A percentile compares a stretch with the other conserved stretches of the same genome.
These are phyloP conservation scores for Yamadazyma laniorum DNA, from an alignment of 805 yeast genomes.

Conservation along the genomic window DNA sequence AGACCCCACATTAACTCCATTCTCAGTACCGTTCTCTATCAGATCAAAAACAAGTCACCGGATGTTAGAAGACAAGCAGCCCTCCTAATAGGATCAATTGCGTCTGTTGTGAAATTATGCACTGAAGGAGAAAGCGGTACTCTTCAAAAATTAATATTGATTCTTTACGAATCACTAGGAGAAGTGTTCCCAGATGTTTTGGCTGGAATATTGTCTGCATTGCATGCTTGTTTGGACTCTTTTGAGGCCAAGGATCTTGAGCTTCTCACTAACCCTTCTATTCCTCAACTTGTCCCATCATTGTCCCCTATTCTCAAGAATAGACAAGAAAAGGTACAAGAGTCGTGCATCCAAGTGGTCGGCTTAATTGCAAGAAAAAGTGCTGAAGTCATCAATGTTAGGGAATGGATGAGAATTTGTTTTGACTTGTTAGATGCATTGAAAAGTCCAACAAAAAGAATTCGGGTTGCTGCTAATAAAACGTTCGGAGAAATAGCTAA, in stretches of 20 bases:
- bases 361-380: conserved; percentile 80
- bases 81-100: conserved; percentile 63
- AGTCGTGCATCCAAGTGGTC: conserved; percentile 70
- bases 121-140: conserved; percentile 57
- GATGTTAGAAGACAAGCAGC: conserved; percentile 83
- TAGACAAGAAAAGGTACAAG: conserved; percentile 88
- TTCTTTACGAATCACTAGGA: conserved; percentile 87
- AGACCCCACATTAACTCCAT: conserved; percentile 73
- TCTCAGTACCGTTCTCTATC: conserved; percentile 66
- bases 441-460: conserved; percentile 72
- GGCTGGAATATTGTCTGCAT: conserved; percentile 77
- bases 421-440: conserved; percentile 87
- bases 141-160: conserved; percentile 65
- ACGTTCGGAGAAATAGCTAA: conserved; percentile 90
- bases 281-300: conserved; percentile 78
- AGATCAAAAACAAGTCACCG: conserved; percentile 68
- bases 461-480: conserved; percentile 79
- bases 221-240: conserved; percentile 58
- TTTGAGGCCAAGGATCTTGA: conserved; percentile 61
- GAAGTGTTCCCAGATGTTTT: conserved; percentile 93
- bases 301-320: conserved; percentile 89
- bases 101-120: conserved; percentile 65
- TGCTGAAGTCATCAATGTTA: conserved; percentile 79
- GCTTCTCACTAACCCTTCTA: conserved; percentile 58
- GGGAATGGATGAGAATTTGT: conserved; percentile 97